Evolutionary conservation across 139 green algal species (phyloP), one percentile per base, ranked within the genome.

Genomic region (Chlorella sp.): DNA sequence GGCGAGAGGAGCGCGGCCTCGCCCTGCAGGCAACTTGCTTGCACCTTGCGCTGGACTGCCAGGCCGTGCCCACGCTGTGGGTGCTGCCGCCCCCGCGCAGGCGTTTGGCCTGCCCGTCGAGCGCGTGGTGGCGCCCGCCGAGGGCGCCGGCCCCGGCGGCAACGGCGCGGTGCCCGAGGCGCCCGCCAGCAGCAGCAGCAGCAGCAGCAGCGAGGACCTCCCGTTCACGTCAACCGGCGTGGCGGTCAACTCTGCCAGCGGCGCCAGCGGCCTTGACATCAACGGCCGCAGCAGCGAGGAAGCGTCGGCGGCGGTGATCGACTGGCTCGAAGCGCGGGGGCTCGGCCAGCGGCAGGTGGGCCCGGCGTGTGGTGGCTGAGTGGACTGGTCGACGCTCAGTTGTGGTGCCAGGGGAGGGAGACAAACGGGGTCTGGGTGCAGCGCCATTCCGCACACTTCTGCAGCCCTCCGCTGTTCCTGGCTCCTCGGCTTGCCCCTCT

Each of bases 51-150:
- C 21, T 17, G 48, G 17, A 21, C 48, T 58, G 48, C 17, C 48
- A 58, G 48, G 48, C 48, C 48, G 21, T 58, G 48, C 48, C 21
- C 17, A 21, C 17, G 48, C 17, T 58, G 48, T 17, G 48, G 48
- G 48, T 17, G 48, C 17, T 17, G 48, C 17, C 21, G 48, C 17
- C 21, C 17, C 33, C 59, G 40, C 31, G 6, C 25, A 79, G 23
- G 64, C 77, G 19, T 97, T 95, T 65, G 87, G 81, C 42, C 88
- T 98, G 38, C 81, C 80, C 0, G 79, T 98, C 25, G 86, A 80
- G 29, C 81, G 86, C 48, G 95, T 98, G 36, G 77, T 87, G 21
- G 67, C 45, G 35, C 15, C 71, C 15, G 53, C 48, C 27, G 41
- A 60, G 51, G n/a, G 27, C 17, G 42, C 27, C 45, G 36, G 61